A percentile compares a stretch with the other conserved stretches of the same genome.
phyloP scores from a whole-genome alignment of 257 asterid species.

The Fraxinus pennsylvanica region DNA sequence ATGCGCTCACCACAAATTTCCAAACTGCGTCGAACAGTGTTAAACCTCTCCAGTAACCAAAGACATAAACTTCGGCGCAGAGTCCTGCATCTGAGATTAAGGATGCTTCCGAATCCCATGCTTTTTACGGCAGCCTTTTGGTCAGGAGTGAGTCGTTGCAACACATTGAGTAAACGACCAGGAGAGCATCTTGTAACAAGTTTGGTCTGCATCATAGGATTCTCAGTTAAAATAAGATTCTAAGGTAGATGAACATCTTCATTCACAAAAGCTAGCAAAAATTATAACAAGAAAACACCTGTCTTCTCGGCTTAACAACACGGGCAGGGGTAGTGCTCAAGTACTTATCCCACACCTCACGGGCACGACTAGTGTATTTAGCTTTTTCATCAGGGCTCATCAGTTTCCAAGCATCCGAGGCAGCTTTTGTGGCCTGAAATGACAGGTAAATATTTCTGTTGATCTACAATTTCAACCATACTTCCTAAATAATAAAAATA shows the following conservation, averaged over 20 bases:
- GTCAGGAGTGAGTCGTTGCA: constrained; percentile 79
- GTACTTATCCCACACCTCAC: constrained; percentile 96
- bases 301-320: constrained; percentile 84
- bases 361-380: constrained; percentile 88
- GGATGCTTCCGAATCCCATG: constrained; percentile 97
- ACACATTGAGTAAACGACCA: constrained; percentile 80
- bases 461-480: constrained; percentile 13
- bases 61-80: constrained; percentile 91
- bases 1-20: constrained; percentile 92
- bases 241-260: constrained; percentile 7
- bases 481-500: background rate
- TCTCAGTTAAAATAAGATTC: constrained; percentile 13
- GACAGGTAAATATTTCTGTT: constrained; percentile 1
- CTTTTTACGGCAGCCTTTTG: constrained; percentile 87
- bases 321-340: constrained; percentile 78
- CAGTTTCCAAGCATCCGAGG: constrained; percentile 96
- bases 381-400: constrained; percentile 90
- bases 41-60: constrained; percentile 87
- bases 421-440: constrained; percentile 95
- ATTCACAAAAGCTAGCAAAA: constrained; percentile 14
- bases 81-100: constrained; percentile 91
- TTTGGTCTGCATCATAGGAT: constrained; percentile 64
- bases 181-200: constrained; percentile 99
- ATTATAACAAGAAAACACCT: constrained; percentile 41
- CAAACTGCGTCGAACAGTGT: constrained; percentile 83